These are phyloP conservation scores for Pyrenophora seminiperda DNA, from an alignment of 2,329 filamentous ascomycete species.

Conservation along the genomic window DNA sequence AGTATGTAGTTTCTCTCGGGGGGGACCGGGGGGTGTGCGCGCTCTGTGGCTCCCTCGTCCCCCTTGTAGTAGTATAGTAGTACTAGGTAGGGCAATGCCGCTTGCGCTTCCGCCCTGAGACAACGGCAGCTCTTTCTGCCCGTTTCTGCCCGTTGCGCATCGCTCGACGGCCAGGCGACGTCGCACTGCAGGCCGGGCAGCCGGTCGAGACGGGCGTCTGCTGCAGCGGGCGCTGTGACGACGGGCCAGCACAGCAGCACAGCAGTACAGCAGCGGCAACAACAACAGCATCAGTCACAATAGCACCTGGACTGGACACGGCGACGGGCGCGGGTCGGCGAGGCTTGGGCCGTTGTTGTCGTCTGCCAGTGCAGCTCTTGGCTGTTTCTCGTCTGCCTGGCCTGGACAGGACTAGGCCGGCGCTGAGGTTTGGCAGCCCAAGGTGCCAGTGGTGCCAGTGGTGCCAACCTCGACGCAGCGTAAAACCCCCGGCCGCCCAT, in stretches of 20 bases:
- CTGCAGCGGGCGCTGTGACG: not conserved
- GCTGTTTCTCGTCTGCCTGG: constrained; percentile 13
- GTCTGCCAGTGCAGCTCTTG: not conserved
- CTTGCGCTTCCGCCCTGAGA: constrained; percentile 11
- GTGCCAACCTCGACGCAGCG: constrained; percentile 22
- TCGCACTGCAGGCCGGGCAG: not conserved
- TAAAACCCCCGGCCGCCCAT: constrained; percentile 28
- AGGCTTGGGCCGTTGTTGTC: constrained; percentile 2
- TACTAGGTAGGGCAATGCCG: constrained; percentile 11
- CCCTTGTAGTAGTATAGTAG: constrained; percentile 6
- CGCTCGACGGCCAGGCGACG: not conserved
- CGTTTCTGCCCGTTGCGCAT: constrained; percentile 3
- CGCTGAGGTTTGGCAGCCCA: constrained; percentile 18
- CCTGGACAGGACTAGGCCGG: constrained; percentile 26
- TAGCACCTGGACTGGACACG: constrained; percentile 8
- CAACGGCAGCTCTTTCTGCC: constrained; percentile 9
- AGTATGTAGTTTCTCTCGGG: constrained; percentile 2
- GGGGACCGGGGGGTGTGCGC: not conserved
- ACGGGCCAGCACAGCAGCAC: not conserved
- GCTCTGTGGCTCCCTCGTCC: constrained; percentile 4
- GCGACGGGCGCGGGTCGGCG: constrained; percentile 14
- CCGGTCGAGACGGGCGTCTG: not conserved
- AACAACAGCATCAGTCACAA: not conserved
- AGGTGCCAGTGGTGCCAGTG: constrained; percentile 3
- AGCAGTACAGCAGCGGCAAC: constrained; percentile 3